Evolutionary conservation across 2,329 filamentous ascomycete genomes (phyloP).

Genomic region (Cercospora janseana): DNA sequence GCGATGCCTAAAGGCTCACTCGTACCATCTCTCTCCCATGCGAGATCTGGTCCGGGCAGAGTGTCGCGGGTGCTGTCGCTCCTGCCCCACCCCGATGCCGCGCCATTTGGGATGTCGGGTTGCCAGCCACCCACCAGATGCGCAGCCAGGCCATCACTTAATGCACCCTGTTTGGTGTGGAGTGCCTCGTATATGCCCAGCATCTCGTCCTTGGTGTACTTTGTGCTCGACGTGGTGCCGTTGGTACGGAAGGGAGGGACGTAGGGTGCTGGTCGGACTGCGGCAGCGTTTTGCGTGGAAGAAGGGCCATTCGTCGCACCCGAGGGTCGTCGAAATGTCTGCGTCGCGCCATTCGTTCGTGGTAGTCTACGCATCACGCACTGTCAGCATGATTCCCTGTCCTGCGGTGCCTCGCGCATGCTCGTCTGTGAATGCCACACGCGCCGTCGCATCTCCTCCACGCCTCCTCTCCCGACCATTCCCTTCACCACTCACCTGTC

Average conservation of each 20-base stretch:
- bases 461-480: conserved; percentile 4
- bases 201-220: conserved; percentile 77
- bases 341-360: conserved; percentile 64
- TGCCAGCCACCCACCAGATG: conserved; percentile 78
- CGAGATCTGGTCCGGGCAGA: conserved; percentile 81
- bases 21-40: conserved; percentile 76
- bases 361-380: conserved; percentile 52
- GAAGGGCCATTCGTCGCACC: conserved; percentile 54
- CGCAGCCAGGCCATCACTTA: conserved; percentile 63
- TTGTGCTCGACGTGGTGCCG: conserved; percentile 53
- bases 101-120: conserved; percentile 67
- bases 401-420: not conserved
- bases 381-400: conserved; percentile 15
- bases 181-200: conserved; percentile 68
- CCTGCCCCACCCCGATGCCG: conserved; percentile 67
- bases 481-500: conserved; percentile 46
- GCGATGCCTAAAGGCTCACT: conserved; percentile 69
- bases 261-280: conserved; percentile 45
- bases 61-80: conserved; percentile 67
- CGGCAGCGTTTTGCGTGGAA: conserved; percentile 41
- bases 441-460: conserved; percentile 15
- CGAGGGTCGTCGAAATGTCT: conserved; percentile 65
- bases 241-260: conserved; percentile 62
- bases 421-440: not conserved
- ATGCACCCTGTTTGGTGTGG: conserved; percentile 56